Conservation (phyloP, 2,329 filamentous ascomycete genomes). For the Aplosporella prunicola region DNA sequence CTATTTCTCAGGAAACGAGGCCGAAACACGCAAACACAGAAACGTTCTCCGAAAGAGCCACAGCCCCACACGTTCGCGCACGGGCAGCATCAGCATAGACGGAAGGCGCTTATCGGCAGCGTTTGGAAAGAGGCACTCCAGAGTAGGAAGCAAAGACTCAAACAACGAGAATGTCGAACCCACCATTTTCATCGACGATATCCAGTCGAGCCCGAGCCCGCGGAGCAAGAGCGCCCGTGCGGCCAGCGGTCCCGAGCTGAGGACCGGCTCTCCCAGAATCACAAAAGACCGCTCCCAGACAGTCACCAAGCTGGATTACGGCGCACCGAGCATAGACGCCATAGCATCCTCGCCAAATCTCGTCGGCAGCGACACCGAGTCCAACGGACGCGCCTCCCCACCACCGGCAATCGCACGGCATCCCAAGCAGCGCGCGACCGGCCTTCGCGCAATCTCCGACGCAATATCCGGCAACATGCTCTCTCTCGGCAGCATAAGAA, state of each 20-base stretch:
- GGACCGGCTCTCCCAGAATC: constrained; percentile 9
- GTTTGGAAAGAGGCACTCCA: constrained; percentile 63
- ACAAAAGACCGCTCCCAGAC: constrained; percentile 35
- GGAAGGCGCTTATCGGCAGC: constrained; percentile 49
- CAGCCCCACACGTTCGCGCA: constrained; percentile 51
- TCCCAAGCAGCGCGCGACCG: constrained; percentile 45
- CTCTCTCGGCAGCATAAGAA: constrained; percentile 28
- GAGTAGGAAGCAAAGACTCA: constrained; percentile 71
- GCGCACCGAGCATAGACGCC: constrained; percentile 37
- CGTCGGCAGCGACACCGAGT: constrained; percentile 37
- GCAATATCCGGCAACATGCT: constrained; percentile 48
- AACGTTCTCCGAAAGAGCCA: constrained; percentile 72
- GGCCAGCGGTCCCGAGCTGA: constrained; percentile 41
- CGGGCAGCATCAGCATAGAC: constrained; percentile 63
- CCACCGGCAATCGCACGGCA: constrained; percentile 26
- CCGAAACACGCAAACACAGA: constrained; percentile 58
- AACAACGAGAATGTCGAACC: constrained; percentile 46
- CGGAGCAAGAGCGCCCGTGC: constrained; percentile 25
- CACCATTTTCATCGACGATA: constrained; percentile 43
- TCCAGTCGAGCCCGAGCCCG: constrained; percentile 23
- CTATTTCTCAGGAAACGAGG: constrained; percentile 86
- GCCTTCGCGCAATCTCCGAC: constrained; percentile 81
- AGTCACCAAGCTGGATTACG: constrained; percentile 48
- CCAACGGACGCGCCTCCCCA: constrained; percentile 38
- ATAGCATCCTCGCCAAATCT: constrained; percentile 30